Conservation (phyloP, 2,329 filamentous ascomycete genomes). For the Aureobasidium sp. region DNA sequence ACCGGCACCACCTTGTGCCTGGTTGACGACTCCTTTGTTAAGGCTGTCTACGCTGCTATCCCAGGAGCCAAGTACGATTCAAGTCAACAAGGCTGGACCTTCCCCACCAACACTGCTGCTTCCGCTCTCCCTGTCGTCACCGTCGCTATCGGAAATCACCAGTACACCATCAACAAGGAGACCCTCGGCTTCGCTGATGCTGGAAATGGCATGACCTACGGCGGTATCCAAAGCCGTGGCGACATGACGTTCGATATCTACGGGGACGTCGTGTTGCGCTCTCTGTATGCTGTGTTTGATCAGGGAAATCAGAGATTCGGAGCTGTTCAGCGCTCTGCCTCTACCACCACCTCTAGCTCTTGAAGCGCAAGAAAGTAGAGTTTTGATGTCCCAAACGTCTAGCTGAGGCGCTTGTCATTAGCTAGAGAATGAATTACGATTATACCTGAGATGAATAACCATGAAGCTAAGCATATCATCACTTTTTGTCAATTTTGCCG, state of each 20-base stretch:
- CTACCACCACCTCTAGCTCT: background rate
- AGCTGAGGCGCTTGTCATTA: too few relatives aligned
- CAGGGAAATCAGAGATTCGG: slow-evolving; percentile 29
- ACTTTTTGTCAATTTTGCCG: background rate
- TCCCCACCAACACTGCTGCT: slow-evolving; percentile 45
- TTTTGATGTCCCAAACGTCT: too few relatives aligned
- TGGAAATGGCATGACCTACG: slow-evolving; percentile 50
- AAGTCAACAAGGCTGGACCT: slow-evolving; percentile 54
- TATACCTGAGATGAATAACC: background rate
- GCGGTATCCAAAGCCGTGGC: slow-evolving; percentile 57
- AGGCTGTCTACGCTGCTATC: slow-evolving; percentile 57
- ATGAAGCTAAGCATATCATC: background rate
- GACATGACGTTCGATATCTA: slow-evolving; percentile 53
- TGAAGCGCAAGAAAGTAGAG: background rate
- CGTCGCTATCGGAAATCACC: slow-evolving; percentile 54
- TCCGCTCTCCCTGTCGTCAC: slow-evolving; percentile 52
- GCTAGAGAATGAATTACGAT: background rate
- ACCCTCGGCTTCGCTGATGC: slow-evolving; percentile 52
- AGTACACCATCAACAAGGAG: slow-evolving; percentile 54
- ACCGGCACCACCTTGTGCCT: slow-evolving; percentile 63
- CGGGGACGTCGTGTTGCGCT: slow-evolving; percentile 50
- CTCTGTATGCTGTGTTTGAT: slow-evolving; percentile 57
- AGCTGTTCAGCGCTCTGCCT: slow-evolving; percentile 12
- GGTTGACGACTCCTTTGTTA: slow-evolving; percentile 52
- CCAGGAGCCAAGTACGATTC: slow-evolving; percentile 48